These are phyloP conservation scores for Pochonia chlamydosporia DNA, from an alignment of 2,329 filamentous ascomycete species.

Conservation along the genomic window DNA sequence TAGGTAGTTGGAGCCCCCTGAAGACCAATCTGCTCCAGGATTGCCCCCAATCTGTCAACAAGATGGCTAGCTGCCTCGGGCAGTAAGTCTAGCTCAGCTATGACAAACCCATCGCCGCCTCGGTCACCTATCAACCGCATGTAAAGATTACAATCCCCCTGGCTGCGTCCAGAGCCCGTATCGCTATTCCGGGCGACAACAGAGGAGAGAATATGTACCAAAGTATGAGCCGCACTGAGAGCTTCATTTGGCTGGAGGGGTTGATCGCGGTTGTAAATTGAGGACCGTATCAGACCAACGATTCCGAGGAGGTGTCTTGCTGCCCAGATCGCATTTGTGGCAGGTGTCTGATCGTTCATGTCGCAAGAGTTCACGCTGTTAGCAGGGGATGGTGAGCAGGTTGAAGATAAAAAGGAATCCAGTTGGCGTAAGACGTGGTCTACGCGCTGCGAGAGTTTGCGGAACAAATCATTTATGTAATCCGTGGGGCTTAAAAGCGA, in stretches of 20 bases:
- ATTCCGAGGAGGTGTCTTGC: slow-evolving; percentile 39
- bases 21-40: slow-evolving; percentile 25
- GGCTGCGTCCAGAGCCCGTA: background rate
- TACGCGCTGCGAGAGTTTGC: slow-evolving; percentile 41
- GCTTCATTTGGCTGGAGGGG: slow-evolving; percentile 33
- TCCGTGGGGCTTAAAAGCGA: slow-evolving; percentile 38
- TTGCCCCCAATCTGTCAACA: slow-evolving; percentile 29
- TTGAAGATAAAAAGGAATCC: slow-evolving; percentile 28
- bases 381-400: background rate
- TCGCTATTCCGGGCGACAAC: slow-evolving; percentile 23
- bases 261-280: slow-evolving; percentile 31
- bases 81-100: slow-evolving; percentile 37
- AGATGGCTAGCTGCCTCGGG: slow-evolving; percentile 39
- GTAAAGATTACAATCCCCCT: slow-evolving; percentile 39
- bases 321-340: slow-evolving; percentile 41
- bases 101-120: slow-evolving; percentile 36
- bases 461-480: slow-evolving; percentile 39
- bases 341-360: background rate
- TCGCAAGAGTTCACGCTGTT: background rate
- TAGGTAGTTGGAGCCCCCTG: slow-evolving; percentile 29
- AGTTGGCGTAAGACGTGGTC: slow-evolving; percentile 40
- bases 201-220: slow-evolving; percentile 41
- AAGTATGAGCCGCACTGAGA: slow-evolving; percentile 38
- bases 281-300: slow-evolving; percentile 35
- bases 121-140: slow-evolving; percentile 38